Evolutionary conservation across 192 early-diverging fungal species (phyloP).

Genomic region (Coemansia erecta): DNA sequence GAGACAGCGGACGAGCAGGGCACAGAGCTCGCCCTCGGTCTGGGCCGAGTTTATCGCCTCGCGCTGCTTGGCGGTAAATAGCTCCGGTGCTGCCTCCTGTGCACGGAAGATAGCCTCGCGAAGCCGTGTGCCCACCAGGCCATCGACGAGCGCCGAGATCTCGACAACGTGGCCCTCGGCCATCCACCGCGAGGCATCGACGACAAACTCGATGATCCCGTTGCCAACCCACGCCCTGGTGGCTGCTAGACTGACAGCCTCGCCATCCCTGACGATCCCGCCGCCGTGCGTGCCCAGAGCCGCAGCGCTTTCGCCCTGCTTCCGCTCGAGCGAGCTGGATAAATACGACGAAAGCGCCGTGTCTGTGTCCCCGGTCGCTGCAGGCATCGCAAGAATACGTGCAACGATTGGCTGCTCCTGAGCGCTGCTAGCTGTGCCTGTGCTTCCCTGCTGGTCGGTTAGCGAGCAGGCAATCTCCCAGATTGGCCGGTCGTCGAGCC

Average conservation of each 20-base stretch:
- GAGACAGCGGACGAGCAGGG: constrained; percentile 42
- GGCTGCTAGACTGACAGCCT: constrained; percentile 28
- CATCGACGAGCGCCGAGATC: constrained; percentile 12
- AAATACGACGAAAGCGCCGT: constrained; percentile 27
- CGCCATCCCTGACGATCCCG: constrained; percentile 49
- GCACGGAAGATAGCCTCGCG: constrained; percentile 12
- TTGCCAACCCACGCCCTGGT: constrained; percentile 31
- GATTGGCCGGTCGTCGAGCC: neutral
- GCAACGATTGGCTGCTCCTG: constrained; percentile 19
- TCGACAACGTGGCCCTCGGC: constrained; percentile 13
- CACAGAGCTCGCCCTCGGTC: constrained; percentile 7
- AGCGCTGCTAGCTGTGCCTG: neutral
- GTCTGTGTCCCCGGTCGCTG: constrained; percentile 1
- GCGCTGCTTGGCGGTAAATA: constrained; percentile 28
- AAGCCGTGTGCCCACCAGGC: constrained; percentile 8
- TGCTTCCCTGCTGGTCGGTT: neutral
- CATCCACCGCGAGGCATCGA: constrained; percentile 42
- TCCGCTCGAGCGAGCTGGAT: constrained; percentile 36
- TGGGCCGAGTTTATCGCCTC: neutral
- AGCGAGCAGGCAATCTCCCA: constrained; percentile 25
- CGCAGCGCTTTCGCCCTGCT: constrained; percentile 22
- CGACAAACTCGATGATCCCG: constrained; percentile 36
- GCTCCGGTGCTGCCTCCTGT: constrained; percentile 36
- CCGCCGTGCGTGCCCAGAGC: constrained; percentile 43
- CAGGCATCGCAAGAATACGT: constrained; percentile 17